phyloP scores from a whole-genome alignment of 1,139 yeast species.

The Magnusiomyces suaveolens region DNA sequence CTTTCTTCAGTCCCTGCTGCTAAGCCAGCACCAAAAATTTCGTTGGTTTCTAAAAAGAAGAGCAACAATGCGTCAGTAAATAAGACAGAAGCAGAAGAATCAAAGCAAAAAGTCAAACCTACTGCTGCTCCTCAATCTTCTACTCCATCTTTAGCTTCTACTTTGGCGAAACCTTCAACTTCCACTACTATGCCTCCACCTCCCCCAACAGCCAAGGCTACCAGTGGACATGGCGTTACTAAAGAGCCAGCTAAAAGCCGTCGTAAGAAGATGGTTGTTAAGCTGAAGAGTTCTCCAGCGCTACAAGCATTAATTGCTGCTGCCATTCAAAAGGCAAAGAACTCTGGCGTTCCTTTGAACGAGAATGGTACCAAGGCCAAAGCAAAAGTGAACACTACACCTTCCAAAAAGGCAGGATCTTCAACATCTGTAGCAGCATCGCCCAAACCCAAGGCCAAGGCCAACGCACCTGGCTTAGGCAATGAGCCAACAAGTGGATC shows the following conservation, averaged over 20 bases:
- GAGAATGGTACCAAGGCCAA: neutral
- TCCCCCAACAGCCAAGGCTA: neutral
- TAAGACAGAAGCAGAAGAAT: neutral
- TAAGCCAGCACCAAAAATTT: conserved; percentile 1
- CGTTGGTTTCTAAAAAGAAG: conserved; percentile 1
- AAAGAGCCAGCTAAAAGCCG: neutral
- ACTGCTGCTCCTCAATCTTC: neutral
- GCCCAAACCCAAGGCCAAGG: neutral
- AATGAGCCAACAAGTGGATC: neutral
- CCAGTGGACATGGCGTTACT: neutral
- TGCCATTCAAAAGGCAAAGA: neutral
- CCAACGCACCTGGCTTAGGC: neutral
- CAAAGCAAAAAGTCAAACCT: neutral
- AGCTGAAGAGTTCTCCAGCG: conserved; percentile 1
- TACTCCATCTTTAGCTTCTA: neutral
- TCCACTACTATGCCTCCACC: neutral
- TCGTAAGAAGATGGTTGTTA: neutral
- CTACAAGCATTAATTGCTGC: neutral
- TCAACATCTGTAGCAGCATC: neutral
- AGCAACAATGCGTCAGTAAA: neutral
- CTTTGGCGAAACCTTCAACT: neutral
- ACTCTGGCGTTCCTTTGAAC: neutral
- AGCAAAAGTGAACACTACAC: neutral
- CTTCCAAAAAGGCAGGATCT: neutral
- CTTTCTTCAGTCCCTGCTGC: neutral